Conservation (phyloP, 129 eudicot species). For the Lactuca saligna region DNA sequence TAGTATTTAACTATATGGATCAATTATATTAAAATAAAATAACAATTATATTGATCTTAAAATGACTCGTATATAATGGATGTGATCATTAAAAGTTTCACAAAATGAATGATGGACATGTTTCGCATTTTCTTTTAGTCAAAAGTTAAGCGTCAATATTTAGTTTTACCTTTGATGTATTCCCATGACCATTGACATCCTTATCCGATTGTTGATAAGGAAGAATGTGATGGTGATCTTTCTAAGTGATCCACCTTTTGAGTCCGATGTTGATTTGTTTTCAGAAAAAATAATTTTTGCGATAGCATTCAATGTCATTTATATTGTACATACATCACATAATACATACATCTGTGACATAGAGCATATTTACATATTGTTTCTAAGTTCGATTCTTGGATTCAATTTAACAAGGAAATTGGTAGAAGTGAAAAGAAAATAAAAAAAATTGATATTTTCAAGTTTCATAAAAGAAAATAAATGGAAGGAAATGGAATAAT, state of each 20-base stretch:
- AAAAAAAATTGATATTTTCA: too few species aligned
- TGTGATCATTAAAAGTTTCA: constrained; percentile 15
- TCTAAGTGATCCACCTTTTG: constrained; percentile 19
- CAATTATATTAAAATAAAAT: neutral
- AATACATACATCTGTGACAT: too few species aligned
- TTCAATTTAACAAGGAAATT: too few species aligned
- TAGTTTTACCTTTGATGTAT: neutral
- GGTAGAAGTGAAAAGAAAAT: too few species aligned
- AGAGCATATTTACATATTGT: neutral
- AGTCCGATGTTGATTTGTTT: constrained; percentile 21
- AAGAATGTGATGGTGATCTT: constrained; percentile 13
- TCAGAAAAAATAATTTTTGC: neutral
- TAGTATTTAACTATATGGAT: neutral
- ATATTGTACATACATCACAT: neutral
- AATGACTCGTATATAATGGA: neutral
- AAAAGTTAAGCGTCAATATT: constrained; percentile 19
- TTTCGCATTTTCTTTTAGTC: constrained; percentile 5
- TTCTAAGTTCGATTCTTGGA: too few species aligned
- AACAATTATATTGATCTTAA: too few species aligned
- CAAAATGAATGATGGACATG: constrained; percentile 1
- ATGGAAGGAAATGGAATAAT: too few species aligned
- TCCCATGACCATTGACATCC: neutral
- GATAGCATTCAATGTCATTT: neutral
- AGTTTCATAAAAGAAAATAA: too few species aligned
- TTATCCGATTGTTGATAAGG: constrained; percentile 23